phyloP scores from a whole-genome alignment of 768 basidiomycete genomes.

The Dentipellis sp. region DNA sequence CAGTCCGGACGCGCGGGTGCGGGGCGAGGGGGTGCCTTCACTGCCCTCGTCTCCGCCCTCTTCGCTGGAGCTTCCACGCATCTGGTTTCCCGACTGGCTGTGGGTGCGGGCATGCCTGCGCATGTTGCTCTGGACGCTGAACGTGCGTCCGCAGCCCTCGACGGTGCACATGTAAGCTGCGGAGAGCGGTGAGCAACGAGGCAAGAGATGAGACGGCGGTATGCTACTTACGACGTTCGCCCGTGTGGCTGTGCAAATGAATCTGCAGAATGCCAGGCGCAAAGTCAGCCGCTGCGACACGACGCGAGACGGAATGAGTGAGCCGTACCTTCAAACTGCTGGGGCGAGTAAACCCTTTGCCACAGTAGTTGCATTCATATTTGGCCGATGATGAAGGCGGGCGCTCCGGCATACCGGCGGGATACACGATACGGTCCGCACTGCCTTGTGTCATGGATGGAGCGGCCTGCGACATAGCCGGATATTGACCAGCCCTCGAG shows the following conservation, averaged over 20 bases:
- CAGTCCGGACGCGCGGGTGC: neutral
- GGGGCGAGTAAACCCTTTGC: conserved; percentile 74
- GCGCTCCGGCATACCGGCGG: conserved; percentile 2
- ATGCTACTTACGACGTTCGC: conserved; percentile 64
- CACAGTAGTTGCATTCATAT: conserved; percentile 73
- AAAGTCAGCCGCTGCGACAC: neutral
- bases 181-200: conserved; percentile 3
- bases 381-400: conserved; percentile 31
- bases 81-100: conserved; percentile 19
- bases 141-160: conserved; percentile 68
- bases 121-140: conserved; percentile 87
- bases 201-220: conserved; percentile 2
- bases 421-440: neutral
- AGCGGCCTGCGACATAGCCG: neutral
- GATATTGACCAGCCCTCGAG: neutral
- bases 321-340: conserved; percentile 66
- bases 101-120: conserved; percentile 77
- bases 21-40: conserved; percentile 10
- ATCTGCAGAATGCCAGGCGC: conserved; percentile 36
- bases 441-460: neutral
- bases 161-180: conserved; percentile 70
- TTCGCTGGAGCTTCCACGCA: conserved; percentile 7
- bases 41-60: conserved; percentile 11
- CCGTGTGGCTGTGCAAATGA: conserved; percentile 78
- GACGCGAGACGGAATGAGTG: neutral